Percentiles rank a stretch among this genome's conserved stretches.
phyloP scores from a whole-genome alignment of 352 stramenopile species.

The Phytophthora pisi region DNA sequence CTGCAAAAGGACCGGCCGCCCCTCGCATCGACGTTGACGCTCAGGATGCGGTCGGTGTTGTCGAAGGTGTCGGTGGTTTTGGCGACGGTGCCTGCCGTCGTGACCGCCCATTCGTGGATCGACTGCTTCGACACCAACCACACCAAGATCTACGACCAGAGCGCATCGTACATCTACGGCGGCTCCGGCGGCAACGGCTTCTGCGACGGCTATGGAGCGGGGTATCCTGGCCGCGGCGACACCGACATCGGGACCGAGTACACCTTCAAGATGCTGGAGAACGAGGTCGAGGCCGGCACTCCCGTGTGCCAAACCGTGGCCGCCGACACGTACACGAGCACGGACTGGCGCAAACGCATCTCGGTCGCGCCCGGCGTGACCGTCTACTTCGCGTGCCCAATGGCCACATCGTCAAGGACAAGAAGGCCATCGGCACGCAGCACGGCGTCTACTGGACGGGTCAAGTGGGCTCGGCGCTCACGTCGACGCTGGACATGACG shows the following conservation, averaged over 20 bases:
- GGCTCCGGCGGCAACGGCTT: constrained; percentile 66
- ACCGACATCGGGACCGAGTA: constrained; percentile 56
- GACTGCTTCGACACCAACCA: constrained; percentile 66
- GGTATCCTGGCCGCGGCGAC: constrained; percentile 61
- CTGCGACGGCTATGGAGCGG: constrained; percentile 67
- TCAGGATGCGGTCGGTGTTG: constrained; percentile 34
- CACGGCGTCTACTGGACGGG: constrained; percentile 74
- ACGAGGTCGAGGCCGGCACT: constrained; percentile 55
- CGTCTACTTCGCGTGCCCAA: constrained; percentile 63
- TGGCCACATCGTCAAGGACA: constrained; percentile 76
- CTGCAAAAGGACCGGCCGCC: no score
- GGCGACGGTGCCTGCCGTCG: constrained; percentile 16
- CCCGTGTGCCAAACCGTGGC: constrained; percentile 53
- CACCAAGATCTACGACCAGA: constrained; percentile 69
- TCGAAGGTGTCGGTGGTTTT: constrained; percentile 34
- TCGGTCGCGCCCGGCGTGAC: constrained; percentile 37
- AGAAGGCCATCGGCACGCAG: constrained; percentile 62
- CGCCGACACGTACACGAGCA: constrained; percentile 57
- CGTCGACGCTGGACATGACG: constrained; percentile 57
- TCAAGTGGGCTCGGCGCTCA: constrained; percentile 35
- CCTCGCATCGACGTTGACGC: no score
- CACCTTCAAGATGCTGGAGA: constrained; percentile 77
- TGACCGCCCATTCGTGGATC: constrained; percentile 65
- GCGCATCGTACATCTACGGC: constrained; percentile 67
- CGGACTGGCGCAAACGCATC: constrained; percentile 63